phyloP scores from a whole-genome alignment of 108 stramenopile species.

The Asterionellopsis glacialis region DNA sequence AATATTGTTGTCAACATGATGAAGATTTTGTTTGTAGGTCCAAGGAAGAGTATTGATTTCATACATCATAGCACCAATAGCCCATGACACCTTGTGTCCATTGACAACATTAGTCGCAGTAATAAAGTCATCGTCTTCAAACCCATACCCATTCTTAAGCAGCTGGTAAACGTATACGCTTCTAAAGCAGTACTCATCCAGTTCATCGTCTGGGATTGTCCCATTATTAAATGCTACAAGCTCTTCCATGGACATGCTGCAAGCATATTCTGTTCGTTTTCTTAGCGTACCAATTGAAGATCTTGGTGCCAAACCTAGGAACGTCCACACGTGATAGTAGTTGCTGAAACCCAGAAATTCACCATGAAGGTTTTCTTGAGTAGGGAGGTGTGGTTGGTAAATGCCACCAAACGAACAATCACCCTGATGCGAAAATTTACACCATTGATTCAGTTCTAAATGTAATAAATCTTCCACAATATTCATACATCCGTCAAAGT shows the following conservation, averaged over 20 bases:
- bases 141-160: slow-evolving; percentile 75
- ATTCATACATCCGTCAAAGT: slow-evolving; percentile 50
- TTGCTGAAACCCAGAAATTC: slow-evolving; percentile 47
- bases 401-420: slow-evolving; percentile 87
- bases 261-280: slow-evolving; percentile 43
- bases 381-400: slow-evolving; percentile 83
- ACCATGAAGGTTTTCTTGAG: slow-evolving; percentile 34
- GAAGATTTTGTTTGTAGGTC: slow-evolving; percentile 10
- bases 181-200: slow-evolving; percentile 69
- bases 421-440: slow-evolving; percentile 78
- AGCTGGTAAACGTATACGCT: slow-evolving; percentile 69
- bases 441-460: slow-evolving; percentile 63
- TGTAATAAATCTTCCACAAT: slow-evolving; percentile 38
- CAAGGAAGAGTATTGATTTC: slow-evolving; percentile 91
- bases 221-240: slow-evolving; percentile 23
- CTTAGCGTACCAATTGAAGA: slow-evolving; percentile 47
- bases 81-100: slow-evolving; percentile 86
- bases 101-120: slow-evolving; percentile 72
- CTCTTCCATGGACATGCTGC: slow-evolving; percentile 41
- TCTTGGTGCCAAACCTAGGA: slow-evolving; percentile 43
- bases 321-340: slow-evolving; percentile 54
- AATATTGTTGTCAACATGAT: too few relatives aligned
- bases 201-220: neutral
- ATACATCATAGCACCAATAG: slow-evolving; percentile 88
- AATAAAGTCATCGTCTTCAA: slow-evolving; percentile 48